These are phyloP conservation scores for Diplodia intermedia DNA, from an alignment of 2,329 filamentous ascomycete species.

Conservation along the genomic window DNA sequence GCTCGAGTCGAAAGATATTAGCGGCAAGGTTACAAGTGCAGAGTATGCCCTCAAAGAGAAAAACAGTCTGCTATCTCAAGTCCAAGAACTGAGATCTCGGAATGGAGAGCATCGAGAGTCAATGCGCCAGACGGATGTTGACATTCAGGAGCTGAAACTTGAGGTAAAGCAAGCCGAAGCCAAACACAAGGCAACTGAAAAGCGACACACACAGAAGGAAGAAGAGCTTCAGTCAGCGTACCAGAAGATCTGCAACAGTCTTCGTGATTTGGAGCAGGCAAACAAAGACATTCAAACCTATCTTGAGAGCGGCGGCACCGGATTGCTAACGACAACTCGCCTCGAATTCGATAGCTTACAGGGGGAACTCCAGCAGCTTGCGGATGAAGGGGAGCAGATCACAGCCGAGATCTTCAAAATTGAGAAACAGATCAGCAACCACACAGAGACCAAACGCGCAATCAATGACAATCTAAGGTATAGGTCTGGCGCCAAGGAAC, in stretches of 20 bases:
- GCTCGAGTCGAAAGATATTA: constrained; percentile 76
- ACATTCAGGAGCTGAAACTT: constrained; percentile 76
- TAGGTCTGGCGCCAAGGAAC: constrained; percentile 73
- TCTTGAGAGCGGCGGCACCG: constrained; percentile 74
- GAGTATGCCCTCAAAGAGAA: constrained; percentile 83
- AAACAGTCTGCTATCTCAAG: constrained; percentile 70
- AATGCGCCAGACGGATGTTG: constrained; percentile 73
- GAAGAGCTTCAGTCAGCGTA: constrained; percentile 74
- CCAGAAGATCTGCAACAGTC: constrained; percentile 73
- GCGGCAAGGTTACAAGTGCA: constrained; percentile 73
- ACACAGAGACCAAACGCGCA: constrained; percentile 81
- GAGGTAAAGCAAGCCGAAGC: constrained; percentile 77
- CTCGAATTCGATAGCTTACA: constrained; percentile 73
- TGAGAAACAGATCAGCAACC: constrained; percentile 77
- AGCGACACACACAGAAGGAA: constrained; percentile 74
- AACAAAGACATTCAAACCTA: constrained; percentile 83
- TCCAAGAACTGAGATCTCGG: constrained; percentile 74
- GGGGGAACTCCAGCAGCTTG: constrained; percentile 67
- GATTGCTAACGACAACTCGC: constrained; percentile 72
- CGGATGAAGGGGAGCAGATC: constrained; percentile 71
- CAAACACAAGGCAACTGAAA: constrained; percentile 77
- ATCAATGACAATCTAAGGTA: constrained; percentile 90
- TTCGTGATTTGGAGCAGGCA: constrained; percentile 77
- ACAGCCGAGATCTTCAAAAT: constrained; percentile 77
- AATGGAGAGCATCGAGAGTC: constrained; percentile 71